These are phyloP conservation scores for Beverwykella pulmonaria DNA, from an alignment of 495 filamentous ascomycete genomes.

Conservation along the genomic window DNA sequence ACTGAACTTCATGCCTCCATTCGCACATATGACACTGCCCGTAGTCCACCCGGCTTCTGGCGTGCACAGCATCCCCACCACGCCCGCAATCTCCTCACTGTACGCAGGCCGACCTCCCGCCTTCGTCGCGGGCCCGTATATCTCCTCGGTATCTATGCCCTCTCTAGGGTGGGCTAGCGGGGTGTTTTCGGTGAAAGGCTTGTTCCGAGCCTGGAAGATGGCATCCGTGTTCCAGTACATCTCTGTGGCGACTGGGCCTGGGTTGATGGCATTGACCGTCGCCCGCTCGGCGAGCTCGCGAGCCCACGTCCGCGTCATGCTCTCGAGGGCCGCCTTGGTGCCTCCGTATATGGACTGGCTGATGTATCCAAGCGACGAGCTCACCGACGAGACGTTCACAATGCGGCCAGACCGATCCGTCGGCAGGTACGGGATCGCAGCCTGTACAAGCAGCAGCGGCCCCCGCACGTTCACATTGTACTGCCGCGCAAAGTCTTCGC, in stretches of 20 bases:
- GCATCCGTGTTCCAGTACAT: conserved; percentile 63
- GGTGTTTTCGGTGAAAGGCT: conserved; percentile 63
- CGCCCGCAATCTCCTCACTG: conserved; percentile 75
- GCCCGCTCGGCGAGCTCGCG: conserved; percentile 74
- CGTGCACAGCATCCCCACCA: conserved; percentile 81
- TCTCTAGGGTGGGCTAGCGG: conserved; percentile 61
- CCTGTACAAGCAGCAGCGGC: conserved; percentile 78
- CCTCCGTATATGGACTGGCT: conserved; percentile 81
- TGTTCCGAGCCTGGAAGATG: conserved; percentile 59
- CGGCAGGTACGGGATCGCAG: conserved; percentile 69
- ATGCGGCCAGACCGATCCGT: conserved; percentile 74
- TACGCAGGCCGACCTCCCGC: conserved; percentile 74
- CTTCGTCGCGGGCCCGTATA: conserved; percentile 59
- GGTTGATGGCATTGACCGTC: conserved; percentile 88
- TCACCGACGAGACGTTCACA: conserved; percentile 75
- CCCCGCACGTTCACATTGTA: conserved; percentile 86
- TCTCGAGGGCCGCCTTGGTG: conserved; percentile 85
- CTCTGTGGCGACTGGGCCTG: conserved; percentile 81
- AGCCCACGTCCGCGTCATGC: conserved; percentile 91
- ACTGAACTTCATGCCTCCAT: conserved; percentile 74
- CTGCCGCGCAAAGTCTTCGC: conserved; percentile 66
- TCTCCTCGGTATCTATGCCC: conserved; percentile 63
- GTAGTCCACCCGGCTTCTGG: conserved; percentile 78
- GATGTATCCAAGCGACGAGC: conserved; percentile 67
- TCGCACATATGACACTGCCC: conserved; percentile 83